phyloP scores from a whole-genome alignment of 164 flowering plant genomes.

The Platanus orientalis region DNA sequence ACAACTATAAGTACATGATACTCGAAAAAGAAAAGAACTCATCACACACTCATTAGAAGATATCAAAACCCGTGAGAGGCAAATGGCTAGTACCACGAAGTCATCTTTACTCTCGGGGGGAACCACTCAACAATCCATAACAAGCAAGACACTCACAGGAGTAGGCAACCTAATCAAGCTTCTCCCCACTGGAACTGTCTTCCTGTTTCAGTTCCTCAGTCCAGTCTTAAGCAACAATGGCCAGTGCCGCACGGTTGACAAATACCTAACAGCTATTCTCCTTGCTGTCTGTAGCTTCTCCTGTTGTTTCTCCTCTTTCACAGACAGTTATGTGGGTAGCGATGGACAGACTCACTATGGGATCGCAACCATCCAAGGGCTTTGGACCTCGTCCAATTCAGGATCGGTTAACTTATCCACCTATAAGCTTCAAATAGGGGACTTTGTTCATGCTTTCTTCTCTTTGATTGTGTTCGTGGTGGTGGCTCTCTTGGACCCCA shows the following conservation, averaged over 20 bases:
- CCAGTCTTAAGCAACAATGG: no score
- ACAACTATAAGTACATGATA: no score
- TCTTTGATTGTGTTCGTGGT: slow-evolving; percentile 53
- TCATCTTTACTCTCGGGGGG: no score
- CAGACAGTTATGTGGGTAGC: slow-evolving; percentile 58
- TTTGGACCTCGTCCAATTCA: slow-evolving; percentile 34
- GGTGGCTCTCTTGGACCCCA: slow-evolving; percentile 48
- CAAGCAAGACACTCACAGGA: slow-evolving; percentile 38
- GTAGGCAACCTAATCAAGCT: slow-evolving; percentile 80
- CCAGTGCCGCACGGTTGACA: slow-evolving; percentile 49
- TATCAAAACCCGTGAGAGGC: no score
- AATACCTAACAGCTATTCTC: slow-evolving; percentile 44
- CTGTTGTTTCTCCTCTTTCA: slow-evolving; percentile 62
- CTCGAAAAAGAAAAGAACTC: no score
- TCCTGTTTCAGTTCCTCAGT: slow-evolving; percentile 71
- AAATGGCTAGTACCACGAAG: no score
- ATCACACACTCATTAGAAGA: no score
- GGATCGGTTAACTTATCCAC: slow-evolving; percentile 27
- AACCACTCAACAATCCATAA: no score
- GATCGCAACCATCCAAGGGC: slow-evolving; percentile 56
- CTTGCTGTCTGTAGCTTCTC: slow-evolving; percentile 52
- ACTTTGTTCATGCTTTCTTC: no score
- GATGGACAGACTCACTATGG: slow-evolving; percentile 58
- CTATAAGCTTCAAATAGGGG: slow-evolving; percentile 53
- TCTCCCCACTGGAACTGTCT: slow-evolving; percentile 81